phyloP scores from a whole-genome alignment of 768 basidiomycete genomes.

The Naganishia onofrii region DNA sequence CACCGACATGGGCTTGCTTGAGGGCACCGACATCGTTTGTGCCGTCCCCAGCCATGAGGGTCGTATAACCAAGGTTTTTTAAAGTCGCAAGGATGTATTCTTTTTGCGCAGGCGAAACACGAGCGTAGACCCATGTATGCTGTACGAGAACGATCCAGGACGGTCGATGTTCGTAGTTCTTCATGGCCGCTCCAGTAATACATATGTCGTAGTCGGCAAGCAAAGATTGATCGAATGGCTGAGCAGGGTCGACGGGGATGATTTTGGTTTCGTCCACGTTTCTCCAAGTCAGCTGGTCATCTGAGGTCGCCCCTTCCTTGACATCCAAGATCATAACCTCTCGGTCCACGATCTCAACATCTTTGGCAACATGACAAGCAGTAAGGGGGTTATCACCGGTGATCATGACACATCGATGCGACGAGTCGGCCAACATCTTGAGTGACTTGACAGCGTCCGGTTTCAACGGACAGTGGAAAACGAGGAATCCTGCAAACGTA shows the following conservation, averaged over 20 bases:
- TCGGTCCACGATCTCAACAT: slow-evolving; percentile 95
- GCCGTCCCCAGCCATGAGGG: slow-evolving; percentile 97
- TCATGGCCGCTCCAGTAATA: slow-evolving; percentile 89
- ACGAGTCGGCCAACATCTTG: slow-evolving; percentile 92
- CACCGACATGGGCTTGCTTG: slow-evolving; percentile 96
- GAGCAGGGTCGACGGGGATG: slow-evolving; percentile 75
- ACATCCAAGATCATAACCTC: slow-evolving; percentile 89
- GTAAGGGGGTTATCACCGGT: slow-evolving; percentile 98
- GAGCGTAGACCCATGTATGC: slow-evolving; percentile 97
- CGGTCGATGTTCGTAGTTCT: slow-evolving; percentile 71
- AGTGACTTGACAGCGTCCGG: slow-evolving; percentile 83
- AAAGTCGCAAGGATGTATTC: slow-evolving; percentile 89
- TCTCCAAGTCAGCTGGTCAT: slow-evolving; percentile 80
- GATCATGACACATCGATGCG: slow-evolving; percentile 97
- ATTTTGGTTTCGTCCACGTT: slow-evolving; percentile 88
- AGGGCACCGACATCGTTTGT: slow-evolving; percentile 98
- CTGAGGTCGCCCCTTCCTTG: slow-evolving; percentile 71
- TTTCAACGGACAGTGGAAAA: slow-evolving; percentile 98
- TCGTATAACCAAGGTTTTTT: slow-evolving; percentile 82
- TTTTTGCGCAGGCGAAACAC: slow-evolving; percentile 92
- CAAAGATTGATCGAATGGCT: slow-evolving; percentile 72
- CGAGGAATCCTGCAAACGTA: slow-evolving; percentile 89
- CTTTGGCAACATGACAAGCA: slow-evolving; percentile 88
- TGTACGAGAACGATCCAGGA: slow-evolving; percentile 77
- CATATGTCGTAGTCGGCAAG: slow-evolving; percentile 92